Evolutionary conservation across 345 rosid genomes (phyloP).

Genomic region (Boechera divaricarpa): DNA sequence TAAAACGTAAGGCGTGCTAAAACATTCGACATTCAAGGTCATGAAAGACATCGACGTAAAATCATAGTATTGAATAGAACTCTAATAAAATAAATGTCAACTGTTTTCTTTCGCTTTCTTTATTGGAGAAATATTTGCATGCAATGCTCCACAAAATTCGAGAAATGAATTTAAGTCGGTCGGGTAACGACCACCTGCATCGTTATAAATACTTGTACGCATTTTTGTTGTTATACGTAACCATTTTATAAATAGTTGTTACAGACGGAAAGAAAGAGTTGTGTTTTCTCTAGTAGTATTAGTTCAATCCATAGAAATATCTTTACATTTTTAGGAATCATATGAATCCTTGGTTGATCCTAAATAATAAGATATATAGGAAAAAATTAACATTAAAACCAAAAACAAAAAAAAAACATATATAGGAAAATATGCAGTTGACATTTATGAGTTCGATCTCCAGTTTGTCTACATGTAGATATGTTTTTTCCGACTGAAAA

Average conservation of each 20-base stretch:
- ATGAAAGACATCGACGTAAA: constrained; percentile 8
- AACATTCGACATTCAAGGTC: background rate
- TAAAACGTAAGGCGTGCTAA: background rate
- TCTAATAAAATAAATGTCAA: background rate
- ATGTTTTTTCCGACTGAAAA: background rate
- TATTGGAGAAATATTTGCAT: constrained; percentile 13
- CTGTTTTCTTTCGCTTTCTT: background rate
- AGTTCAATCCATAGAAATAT: background rate
- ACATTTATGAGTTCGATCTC: constrained; percentile 8
- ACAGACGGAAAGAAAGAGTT: background rate
- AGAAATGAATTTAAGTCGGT: constrained; percentile 41
- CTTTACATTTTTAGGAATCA: background rate
- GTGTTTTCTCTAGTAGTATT: background rate
- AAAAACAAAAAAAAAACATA: background rate
- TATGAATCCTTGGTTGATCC: background rate
- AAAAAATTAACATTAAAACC: background rate
- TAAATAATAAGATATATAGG: background rate
- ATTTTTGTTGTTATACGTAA: constrained; percentile 9
- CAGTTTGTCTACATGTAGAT: background rate
- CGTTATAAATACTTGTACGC: constrained; percentile 28
- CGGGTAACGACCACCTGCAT: constrained; percentile 39
- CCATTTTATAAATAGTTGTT: constrained; percentile 12
- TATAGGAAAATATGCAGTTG: background rate
- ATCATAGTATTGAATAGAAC: background rate
- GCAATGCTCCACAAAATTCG: constrained; percentile 35